Evolutionary conservation across 805 yeast species (phyloP), one percentile per base, ranked within the genome.

Genomic region (Cyberlindnera maritima): DNA sequence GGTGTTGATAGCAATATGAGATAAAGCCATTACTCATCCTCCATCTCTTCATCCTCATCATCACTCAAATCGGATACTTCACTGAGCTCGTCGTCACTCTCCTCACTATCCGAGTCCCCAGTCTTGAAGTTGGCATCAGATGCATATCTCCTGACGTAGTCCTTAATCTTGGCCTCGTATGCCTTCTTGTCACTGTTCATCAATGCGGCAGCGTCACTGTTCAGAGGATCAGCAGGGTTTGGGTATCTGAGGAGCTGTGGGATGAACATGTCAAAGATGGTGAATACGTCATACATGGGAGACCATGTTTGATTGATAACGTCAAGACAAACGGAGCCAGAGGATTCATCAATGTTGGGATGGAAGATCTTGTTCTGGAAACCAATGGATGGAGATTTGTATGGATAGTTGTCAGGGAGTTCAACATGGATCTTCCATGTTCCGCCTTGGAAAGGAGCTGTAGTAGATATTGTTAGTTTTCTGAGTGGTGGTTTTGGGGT

Each of bases 271-370:
- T 92, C 98, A 63, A 94, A 88, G 21, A 92, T 87, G 63, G 94
- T 94, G 54, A 83, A 72, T 54, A 94, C 76, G 46, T 94, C 97
- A 71, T 90, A 92, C 89, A 92, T 87, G 2, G 99, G 98, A 36
- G 96, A 87, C 99, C 99, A 92, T 0, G 98, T 89, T 62, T 92
- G 97, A 64, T 92, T 92, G 53, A 92, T 91, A 15, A 94, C 98
- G 64, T 92, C 98, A 41, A 92, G 79, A 67, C 99, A 92, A 7
- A 92, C 97, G 0, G 95, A 82, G 0, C 99, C 99, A 14, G 81
- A 83, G 23, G 81, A 75, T 63, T 90, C 95, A 63, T 92, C 99
- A 52, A 92, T 90, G 61, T 92, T 92, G 6, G 99, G 99, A 64
- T 92, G 99, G 68, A 81, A 91, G 17, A 94, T 92, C 62, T 84